Base-by-base conservation (phyloP, 1,139 yeast genomes). In the Kodamaea derodonti region DNA sequence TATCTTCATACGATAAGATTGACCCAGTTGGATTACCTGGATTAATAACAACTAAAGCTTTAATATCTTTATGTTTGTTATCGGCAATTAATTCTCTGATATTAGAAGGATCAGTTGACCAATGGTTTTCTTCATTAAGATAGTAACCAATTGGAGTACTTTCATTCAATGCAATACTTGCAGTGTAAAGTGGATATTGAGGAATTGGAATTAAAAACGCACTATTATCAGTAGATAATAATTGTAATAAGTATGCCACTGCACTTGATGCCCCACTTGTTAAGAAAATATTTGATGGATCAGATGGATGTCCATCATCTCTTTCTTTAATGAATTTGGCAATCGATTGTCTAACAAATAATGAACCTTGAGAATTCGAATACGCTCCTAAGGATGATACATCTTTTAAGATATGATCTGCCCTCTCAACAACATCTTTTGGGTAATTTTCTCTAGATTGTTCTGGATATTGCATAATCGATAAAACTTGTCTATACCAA, bases 11-110 rank as follows among this genome's bases (percentile, higher is more conserved):
- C 4, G 75, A 58, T 39, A 92, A 70, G 34, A 88, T 78, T 4
- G 95, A 76, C 25, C 98, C 98, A 0, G 98, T 92, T 41, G 98
- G 99, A 62, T 92, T 94, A 38, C 98, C 97, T 4, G 98, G 98
- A 64, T 92, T 94, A 53, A 92, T 92, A 17, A 92, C 87, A 4
- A 92, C 97, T 43, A 92, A 67, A 36, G 94, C 84, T 52, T 86
- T 79, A 43, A 94, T 80, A 20, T 68, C 85, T 30, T 77, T 65
- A 4, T 58, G 58, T 6, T 65, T 52, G 30, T 86, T 70, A 20
- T 75, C 71, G 16, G 57, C 51, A 34, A 86, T 75, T 35, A 80
- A 69, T 2, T 60, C 45, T 43, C 78, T 76, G 47, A 94, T 78
- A 47, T 81, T 83, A 5, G 60, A 54, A 2, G 94, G 76, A 50